Evolutionary conservation across 1,284 basidiomycete species (phyloP).

Genomic region (Irpex sp.): DNA sequence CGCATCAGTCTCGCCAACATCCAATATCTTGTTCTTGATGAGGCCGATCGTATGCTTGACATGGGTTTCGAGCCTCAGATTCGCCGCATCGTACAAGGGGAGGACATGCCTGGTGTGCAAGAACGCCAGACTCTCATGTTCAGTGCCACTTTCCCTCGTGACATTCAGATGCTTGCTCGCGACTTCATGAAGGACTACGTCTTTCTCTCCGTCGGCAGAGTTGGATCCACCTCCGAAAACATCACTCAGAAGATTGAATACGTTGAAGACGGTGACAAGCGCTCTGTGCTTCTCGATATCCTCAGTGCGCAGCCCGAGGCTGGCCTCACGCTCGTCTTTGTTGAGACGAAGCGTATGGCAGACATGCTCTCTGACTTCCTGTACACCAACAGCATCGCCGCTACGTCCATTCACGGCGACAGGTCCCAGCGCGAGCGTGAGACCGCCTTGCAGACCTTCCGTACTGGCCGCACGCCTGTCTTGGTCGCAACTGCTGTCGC

Average conservation of each 20-base stretch:
- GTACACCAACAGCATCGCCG: constrained; percentile 77
- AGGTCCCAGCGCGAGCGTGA: constrained; percentile 98
- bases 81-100: constrained; percentile 94
- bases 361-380: constrained; percentile 98
- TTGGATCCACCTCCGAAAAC: constrained; percentile 98
- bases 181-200: constrained; percentile 97
- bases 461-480: constrained; percentile 91
- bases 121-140: constrained; percentile 99
- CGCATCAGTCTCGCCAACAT: constrained; percentile 96
- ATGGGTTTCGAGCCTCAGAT: constrained; percentile 99
- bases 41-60: constrained; percentile 99
- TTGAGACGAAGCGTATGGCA: constrained; percentile 99
- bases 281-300: constrained; percentile 93
- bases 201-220: constrained; percentile 97
- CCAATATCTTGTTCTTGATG: constrained; percentile 97
- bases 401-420: constrained; percentile 98
- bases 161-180: constrained; percentile 96
- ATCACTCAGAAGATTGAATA: constrained; percentile 99
- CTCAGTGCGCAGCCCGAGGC: constrained; percentile 73
- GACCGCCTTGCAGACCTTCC: constrained; percentile 93
- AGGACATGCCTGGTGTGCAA: constrained; percentile 94
- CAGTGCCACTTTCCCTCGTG: constrained; percentile 98
- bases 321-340: constrained; percentile 94
- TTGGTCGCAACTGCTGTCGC: constrained; percentile 98
- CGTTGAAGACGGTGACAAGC: constrained; percentile 97